Evolutionary conservation across 768 basidiomycete genomes (phyloP), one percentile per base, ranked within the genome.

Genomic region (Lactifluus piperatus): DNA sequence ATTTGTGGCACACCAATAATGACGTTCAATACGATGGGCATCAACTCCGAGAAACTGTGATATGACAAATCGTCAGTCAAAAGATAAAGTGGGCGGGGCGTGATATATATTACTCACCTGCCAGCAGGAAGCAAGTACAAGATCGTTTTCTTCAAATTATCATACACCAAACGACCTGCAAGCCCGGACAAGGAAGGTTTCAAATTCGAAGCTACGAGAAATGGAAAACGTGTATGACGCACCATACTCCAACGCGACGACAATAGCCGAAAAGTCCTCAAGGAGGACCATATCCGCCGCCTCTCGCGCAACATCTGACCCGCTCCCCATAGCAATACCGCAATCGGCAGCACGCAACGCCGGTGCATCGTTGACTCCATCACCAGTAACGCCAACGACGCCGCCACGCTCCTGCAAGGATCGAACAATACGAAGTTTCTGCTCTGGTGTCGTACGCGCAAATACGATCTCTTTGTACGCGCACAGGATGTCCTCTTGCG

Each of bases 181-280:
- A n/a, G n/a, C n/a, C n/a, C n/a, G n/a, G n/a, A 7, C 1, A 26
- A 55, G 26, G 14, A 26, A 3, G 22, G 13, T 8, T 8, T 4
- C 8, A 30, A 8, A 4, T 30, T 30, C 30, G 8, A 30, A 34
- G 13, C 34, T 11, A 34, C 34, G 34, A 30, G 4, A 13, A 34
- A 13, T 3, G 11, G 13, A 11, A 34, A 34, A 5, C 13, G 10
- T 4, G 8, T 36, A 13, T 24, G 46, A 62, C 62, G 37, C 39
- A 61, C 85, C 85, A 68, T 84, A 83, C 68, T 83, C 76, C 64
- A 86, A 79, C 1, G 81, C 85, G 45, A 76, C 76, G 50, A 82
- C 75, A 60, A 86, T 85, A 1, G 82, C 80, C 1, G 82, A 79
- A 63, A 88, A 84, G 67, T 84, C 82, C 56, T 84, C 80, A 48